Conservation (phyloP, 106 monocot genomes). For the Ottelia alismoides region DNA sequence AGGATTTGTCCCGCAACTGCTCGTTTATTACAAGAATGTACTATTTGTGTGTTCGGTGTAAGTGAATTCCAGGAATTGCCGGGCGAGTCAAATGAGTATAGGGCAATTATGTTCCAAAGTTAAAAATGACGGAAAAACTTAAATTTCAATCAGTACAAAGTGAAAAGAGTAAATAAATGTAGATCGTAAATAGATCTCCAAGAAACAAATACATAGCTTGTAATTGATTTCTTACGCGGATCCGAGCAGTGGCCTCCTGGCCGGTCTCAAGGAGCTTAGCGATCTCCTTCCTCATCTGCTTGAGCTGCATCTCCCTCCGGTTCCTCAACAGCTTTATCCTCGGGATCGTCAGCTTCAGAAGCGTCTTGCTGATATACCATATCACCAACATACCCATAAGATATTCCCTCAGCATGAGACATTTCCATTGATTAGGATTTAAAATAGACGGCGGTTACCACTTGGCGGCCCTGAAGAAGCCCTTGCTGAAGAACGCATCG, state of each 20-base stretch:
- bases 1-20: no score
- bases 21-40: no score
- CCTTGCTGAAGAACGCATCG: constrained; percentile 82
- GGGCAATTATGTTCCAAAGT: no score
- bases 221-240: constrained; percentile 35
- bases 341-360: constrained; percentile 94
- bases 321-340: constrained; percentile 92
- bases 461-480: constrained; percentile 63
- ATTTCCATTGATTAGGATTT: background rate
- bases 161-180: no score
- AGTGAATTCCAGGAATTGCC: no score
- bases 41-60: no score
- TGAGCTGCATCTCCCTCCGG: constrained; percentile 75
- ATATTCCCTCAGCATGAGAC: background rate
- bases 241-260: constrained; percentile 95
- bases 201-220: no score
- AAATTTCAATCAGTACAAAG: no score
- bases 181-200: no score
- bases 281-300: constrained; percentile 92
- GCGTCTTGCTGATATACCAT: constrained; percentile 54
- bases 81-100: no score
- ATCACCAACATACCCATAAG: background rate
- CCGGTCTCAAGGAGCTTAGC: constrained; percentile 89
- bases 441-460: constrained; percentile 32
- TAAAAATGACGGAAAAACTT: no score